Percentiles rank a stretch among this genome's conserved stretches.
These are phyloP conservation scores for Trichoderma asperellum DNA, from an alignment of 2,329 filamentous ascomycete genomes.

Conservation along the genomic window DNA sequence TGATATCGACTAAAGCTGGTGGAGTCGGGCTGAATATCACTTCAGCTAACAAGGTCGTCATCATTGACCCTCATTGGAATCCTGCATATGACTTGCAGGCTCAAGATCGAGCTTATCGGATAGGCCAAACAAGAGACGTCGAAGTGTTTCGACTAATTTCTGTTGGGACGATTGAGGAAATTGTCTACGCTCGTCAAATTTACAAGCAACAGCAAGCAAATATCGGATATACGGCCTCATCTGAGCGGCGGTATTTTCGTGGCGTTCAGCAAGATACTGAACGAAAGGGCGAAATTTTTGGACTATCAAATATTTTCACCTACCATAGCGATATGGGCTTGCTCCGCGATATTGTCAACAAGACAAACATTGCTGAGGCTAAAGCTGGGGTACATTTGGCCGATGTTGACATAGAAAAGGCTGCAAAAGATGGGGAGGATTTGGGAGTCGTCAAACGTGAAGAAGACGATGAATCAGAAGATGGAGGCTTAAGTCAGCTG, in stretches of 20 bases:
- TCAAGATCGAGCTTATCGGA: slow-evolving; percentile 93
- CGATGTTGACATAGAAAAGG: slow-evolving; percentile 72
- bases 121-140: slow-evolving; percentile 89
- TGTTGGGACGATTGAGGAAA: slow-evolving; percentile 92
- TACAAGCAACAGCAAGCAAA: slow-evolving; percentile 99
- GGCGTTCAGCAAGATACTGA: slow-evolving; percentile 84
- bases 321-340: slow-evolving; percentile 80
- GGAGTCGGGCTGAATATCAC: slow-evolving; percentile 96
- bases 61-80: slow-evolving; percentile 98
- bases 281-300: slow-evolving; percentile 93
- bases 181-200: slow-evolving; percentile 94
- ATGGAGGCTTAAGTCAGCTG: slow-evolving; percentile 73
- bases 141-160: slow-evolving; percentile 93
- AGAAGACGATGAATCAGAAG: slow-evolving; percentile 56
- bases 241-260: slow-evolving; percentile 91
- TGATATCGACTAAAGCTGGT: slow-evolving; percentile 92
- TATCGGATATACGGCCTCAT: slow-evolving; percentile 91
- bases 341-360: slow-evolving; percentile 94
- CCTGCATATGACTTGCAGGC: slow-evolving; percentile 93
- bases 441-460: slow-evolving; percentile 51
- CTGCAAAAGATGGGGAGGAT: slow-evolving; percentile 57
- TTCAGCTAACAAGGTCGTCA: slow-evolving; percentile 95
- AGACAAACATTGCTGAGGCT: slow-evolving; percentile 95
- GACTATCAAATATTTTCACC: slow-evolving; percentile 81
- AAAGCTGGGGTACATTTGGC: slow-evolving; percentile 80